Evolutionary conservation across 768 basidiomycete species (phyloP), one percentile per base, ranked within the genome.

Genomic region (Strobilomyces echinocephalus): DNA sequence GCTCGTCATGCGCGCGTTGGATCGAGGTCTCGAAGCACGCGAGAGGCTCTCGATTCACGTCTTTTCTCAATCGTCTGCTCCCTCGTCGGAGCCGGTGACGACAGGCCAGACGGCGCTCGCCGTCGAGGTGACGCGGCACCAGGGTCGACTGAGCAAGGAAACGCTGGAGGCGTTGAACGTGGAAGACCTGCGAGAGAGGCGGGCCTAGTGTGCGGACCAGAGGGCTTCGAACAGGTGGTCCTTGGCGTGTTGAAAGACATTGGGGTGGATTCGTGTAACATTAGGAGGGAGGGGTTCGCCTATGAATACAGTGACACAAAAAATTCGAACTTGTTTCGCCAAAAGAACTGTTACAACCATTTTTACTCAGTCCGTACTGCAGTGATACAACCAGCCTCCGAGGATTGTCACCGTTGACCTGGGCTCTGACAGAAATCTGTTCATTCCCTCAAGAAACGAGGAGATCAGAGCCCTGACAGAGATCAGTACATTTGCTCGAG

Each of bases 131-230:
- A 55, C 30, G 3, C 38, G 43, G 15, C 64, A 72, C 18, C 5
- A 46, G 2, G 63, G 63, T 18, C 61, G 70, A 39, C 39, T 70
- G n/a, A 51, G 20, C 39, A 34, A 52, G 45, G 50, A 50, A 3
- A 16, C 48, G 15, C 49, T 67, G 34, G 20, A 28, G 6, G 36
- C 28, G 3, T 39, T 61, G 47, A 21, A 54, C 36, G 39, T 58
- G 1, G 56, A 18, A 35, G 63, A 59, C 2, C 9, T 67, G 8
- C 38, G 36, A 21, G 66, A 60, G 12, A 64, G 69, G 41, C 63
- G 70, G n/a, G 62, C 68, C 1, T 83, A 2, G 41, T 84, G 12
- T 83, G 82, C 62, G 82, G 82, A 4, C 77, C 81, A 2, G 68
- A 65, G 24, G 61, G 59, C 3, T 82, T 80, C 49, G 79, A 81